Evolutionary conservation across 768 basidiomycete genomes (phyloP).

Genomic region (Amylocystis lapponica): DNA sequence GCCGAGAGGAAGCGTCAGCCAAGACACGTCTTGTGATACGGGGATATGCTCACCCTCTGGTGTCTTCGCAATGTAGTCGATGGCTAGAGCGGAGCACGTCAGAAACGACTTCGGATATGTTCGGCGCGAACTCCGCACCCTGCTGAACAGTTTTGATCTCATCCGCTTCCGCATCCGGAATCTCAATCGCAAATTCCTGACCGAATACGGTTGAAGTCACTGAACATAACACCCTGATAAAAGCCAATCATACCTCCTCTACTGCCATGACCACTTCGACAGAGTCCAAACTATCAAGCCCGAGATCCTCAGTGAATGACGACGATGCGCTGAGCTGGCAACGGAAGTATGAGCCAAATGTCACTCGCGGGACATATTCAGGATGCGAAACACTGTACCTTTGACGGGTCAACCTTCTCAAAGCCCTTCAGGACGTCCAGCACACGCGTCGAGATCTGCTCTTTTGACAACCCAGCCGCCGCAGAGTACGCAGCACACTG

Average conservation of each 20-base stretch:
- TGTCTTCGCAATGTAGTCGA: slow-evolving; percentile 92
- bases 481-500: slow-evolving; percentile 57
- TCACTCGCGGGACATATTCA: not conserved
- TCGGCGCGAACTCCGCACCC: slow-evolving; percentile 44
- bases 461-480: slow-evolving; percentile 57
- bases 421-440: slow-evolving; percentile 82
- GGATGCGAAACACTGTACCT: slow-evolving; percentile 37
- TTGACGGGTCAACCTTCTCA: slow-evolving; percentile 78
- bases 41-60: slow-evolving; percentile 22
- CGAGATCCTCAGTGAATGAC: slow-evolving; percentile 76
- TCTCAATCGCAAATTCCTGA: slow-evolving; percentile 96
- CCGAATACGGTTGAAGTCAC: not conserved
- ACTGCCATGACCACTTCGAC: slow-evolving; percentile 99
- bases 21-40: not conserved
- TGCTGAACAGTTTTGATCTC: slow-evolving; percentile 88
- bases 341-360: not conserved
- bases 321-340: slow-evolving; percentile 58
- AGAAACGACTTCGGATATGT: slow-evolving; percentile 4
- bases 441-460: slow-evolving; percentile 68
- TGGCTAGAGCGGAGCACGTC: slow-evolving; percentile 45
- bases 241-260: slow-evolving; percentile 61
- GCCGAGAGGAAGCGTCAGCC: not conserved
- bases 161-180: slow-evolving; percentile 95
- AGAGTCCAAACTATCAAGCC: slow-evolving; percentile 92
- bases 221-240: slow-evolving; percentile 1